phyloP scores from a whole-genome alignment of 1,284 basidiomycete genomes.

The Fomitiporia mediterranea region DNA sequence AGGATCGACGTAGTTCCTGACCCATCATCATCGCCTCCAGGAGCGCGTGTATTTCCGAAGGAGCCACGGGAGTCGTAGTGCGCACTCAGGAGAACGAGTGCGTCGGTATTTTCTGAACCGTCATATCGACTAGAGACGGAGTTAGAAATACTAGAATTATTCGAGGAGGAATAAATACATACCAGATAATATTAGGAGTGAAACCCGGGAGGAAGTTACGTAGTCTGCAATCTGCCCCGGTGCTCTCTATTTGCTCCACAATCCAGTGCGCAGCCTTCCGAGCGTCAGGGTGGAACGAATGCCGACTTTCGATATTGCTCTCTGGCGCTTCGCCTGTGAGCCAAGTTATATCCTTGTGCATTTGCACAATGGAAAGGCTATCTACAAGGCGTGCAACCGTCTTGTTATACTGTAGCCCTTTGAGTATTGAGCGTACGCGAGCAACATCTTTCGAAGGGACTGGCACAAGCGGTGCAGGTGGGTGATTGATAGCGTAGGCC shows the following conservation, averaged over 20 bases:
- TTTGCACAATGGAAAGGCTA: slow-evolving; percentile 55
- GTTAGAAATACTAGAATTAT: not conserved
- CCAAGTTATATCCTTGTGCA: slow-evolving; percentile 68
- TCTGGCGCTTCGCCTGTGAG: slow-evolving; percentile 74
- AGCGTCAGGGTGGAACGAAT: slow-evolving; percentile 73
- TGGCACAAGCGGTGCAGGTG: slow-evolving; percentile 45
- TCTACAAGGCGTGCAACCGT: slow-evolving; percentile 57
- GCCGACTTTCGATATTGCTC: slow-evolving; percentile 65
- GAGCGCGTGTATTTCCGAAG: slow-evolving; percentile 72
- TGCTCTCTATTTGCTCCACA: slow-evolving; percentile 60
- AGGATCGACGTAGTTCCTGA: slow-evolving; percentile 73
- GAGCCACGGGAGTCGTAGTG: slow-evolving; percentile 87
- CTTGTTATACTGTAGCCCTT: slow-evolving; percentile 51
- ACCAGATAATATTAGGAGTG: slow-evolving; percentile 84
- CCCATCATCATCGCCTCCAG: slow-evolving; percentile 77
- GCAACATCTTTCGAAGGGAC: slow-evolving; percentile 47
- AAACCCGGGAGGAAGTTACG: slow-evolving; percentile 65
- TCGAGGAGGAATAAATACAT: slow-evolving; percentile 20
- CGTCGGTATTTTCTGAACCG: slow-evolving; percentile 44
- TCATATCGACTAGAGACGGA: slow-evolving; percentile 45
- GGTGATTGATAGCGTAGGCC: slow-evolving; percentile 44
- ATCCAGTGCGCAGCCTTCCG: slow-evolving; percentile 72
- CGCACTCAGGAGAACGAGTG: slow-evolving; percentile 68
- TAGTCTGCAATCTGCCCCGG: slow-evolving; percentile 69
- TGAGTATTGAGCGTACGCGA: slow-evolving; percentile 46